Conservation (phyloP, 2,329 filamentous ascomycete genomes). For the Ophiobolus disseminans region DNA sequence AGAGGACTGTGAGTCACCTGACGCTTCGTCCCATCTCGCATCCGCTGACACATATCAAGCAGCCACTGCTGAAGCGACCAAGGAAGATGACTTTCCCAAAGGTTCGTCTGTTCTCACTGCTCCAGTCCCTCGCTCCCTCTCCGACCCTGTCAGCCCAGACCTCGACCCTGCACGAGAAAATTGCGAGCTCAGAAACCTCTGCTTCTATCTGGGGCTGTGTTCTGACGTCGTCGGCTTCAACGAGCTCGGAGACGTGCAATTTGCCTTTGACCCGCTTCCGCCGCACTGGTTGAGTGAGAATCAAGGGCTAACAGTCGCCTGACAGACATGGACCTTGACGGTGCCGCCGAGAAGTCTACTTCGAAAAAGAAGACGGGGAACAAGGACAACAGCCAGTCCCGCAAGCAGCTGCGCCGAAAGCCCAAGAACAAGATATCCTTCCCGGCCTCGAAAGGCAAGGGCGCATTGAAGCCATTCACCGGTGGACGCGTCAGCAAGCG, state of each 20-base stretch:
- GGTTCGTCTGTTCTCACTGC: constrained; percentile 42
- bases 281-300: constrained; percentile 37
- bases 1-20: constrained; percentile 44
- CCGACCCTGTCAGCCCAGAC: constrained; percentile 13
- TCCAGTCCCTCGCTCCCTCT: constrained; percentile 36
- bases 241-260: constrained; percentile 39
- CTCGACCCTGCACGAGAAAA: constrained; percentile 22
- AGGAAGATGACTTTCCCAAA: constrained; percentile 39
- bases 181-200: constrained; percentile 42
- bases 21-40: neutral
- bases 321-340: constrained; percentile 52
- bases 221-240: constrained; percentile 51
- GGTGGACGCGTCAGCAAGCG: constrained; percentile 38
- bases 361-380: constrained; percentile 36
- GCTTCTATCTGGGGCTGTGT: constrained; percentile 48
- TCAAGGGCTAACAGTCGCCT: constrained; percentile 43
- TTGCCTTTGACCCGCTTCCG: constrained; percentile 49
- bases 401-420: constrained; percentile 49
- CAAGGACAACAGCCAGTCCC: constrained; percentile 44
- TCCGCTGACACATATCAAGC: constrained; percentile 11
- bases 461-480: constrained; percentile 44
- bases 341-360: constrained; percentile 20
- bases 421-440: constrained; percentile 51
- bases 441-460: constrained; percentile 41
- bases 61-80: constrained; percentile 22